Evolutionary conservation across 2,329 filamentous ascomycete genomes (phyloP), one percentile per base, ranked within the genome.

Genomic region (Penicillium verrucosum): DNA sequence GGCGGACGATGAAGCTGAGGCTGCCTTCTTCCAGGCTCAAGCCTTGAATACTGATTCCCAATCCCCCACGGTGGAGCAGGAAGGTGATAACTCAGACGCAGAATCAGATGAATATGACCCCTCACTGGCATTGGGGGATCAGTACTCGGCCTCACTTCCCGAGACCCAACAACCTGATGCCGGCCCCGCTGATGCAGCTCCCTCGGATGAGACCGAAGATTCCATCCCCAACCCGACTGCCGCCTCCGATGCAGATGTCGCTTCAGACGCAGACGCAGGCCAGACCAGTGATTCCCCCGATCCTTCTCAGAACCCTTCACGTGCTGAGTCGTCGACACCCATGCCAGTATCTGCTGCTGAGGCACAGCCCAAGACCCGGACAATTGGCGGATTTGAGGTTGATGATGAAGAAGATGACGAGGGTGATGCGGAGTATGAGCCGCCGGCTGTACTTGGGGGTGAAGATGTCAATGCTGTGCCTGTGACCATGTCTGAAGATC

Each of bases 351-450:
- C 66, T 53, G 66, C 68, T 54, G 73, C 75, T 51, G 60, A 67
- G 64, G 66, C 63, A 55, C 71, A 71, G 51, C 66, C 69, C 63
- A 78, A 80, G 69, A 75, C 80, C 67, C 80, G 78, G 67, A 83
- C 79, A 60, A 80, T 82, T 68, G 83, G 82, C 71, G 84, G 83
- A 65, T 85, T 86, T 78, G 81, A 85, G 73, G 80, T 83, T 70
- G 84, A 86, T 74, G 83, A 84, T 71, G 82, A 85, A 70, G 81
- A 82, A 67, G 81, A 82, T 69, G 82, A 84, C 50, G 65, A 73
- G 60, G 73, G 73, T 62, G 75, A 77, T 65, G 73, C 71, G 65
- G 75, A 77, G 68, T 77, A 77, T 72, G 88, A 87, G 72, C 85
- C 76, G 60, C 75, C 77, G 68, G 79, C 76, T 69, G 78, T 75